Evolutionary conservation across 306 rosid genomes (phyloP), one percentile per base, ranked within the genome.

Genomic region (Rosa multiflora): DNA sequence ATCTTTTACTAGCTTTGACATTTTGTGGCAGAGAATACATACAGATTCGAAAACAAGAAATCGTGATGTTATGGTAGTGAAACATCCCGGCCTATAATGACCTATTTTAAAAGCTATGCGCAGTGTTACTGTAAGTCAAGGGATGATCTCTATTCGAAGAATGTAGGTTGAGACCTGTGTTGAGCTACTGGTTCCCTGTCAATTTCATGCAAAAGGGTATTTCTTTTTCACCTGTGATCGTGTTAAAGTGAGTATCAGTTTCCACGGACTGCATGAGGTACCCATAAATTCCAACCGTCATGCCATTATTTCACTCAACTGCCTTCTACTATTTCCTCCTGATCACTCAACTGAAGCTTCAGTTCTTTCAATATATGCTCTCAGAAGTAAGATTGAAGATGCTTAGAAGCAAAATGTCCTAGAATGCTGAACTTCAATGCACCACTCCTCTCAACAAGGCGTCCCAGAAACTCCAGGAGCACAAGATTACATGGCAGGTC

Each of bases 381-480:
- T 69, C 63, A 75, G 87, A 75, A 72, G 72, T 76, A 70, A 46
- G 76, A 78, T 32, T 49, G 63, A 76, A 58, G 58, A 59, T 14
- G 58, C n/a, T 37, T 73, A 56, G 67, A 83, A 69, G 62, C 77
- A 58, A 80, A 78, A 82, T 85, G 83, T 53, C 89, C 88, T 26
- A 83, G 93, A 77, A 92, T 75, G 86, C 85, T 94, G 13, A 88
- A 94, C 83, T 88, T 92, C 74, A 86, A 85, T 53, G 94, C 88
- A 32, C 93, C 95, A 0, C 90, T 92, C 21, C 79, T 94, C 71
- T 90, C 98, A 4, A 92, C 90, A 7, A 83, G 92, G 70, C 94
- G 92, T 7, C 66, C 55, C 9, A 80, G 26, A 11, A 76, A 79
- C 26, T 59, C 37, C 23, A 49, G 75, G 10, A 18, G 76, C 78